Evolutionary conservation across 257 asterid genomes (phyloP), one percentile per base, ranked within the genome.

Genomic region (Penstemon eatonii): DNA sequence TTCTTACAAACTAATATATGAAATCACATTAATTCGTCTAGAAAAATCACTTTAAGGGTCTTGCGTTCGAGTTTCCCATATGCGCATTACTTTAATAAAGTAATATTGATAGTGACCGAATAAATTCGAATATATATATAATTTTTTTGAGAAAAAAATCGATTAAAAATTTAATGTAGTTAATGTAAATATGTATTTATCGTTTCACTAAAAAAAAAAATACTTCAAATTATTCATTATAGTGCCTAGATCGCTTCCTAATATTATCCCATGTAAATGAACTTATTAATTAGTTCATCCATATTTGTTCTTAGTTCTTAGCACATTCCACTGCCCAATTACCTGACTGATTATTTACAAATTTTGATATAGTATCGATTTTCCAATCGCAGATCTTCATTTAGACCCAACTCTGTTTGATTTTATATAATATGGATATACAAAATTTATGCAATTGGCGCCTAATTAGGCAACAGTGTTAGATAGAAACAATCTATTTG

Each of bases 401-500:
- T 58, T 5, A 59, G 75, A 73, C 70, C 77, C 51, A 58, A 13
- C 5, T 57, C 37, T 37, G 47, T 45, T 54, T 38, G 37, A 61
- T 72, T 38, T 61, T 68, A 12, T 8, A 47, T 33, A 1, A 15
- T 12, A 59, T 36, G 9, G 39, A 38, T 49, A 39, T 51, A 54
- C 44, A 57, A 44, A 3, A 54, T 63, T 12, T 40, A 56, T 7
- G 40, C 33, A 40, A 15, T 60, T 49, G 55, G 72, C 53, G 38
- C 57, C 62, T 47, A 51, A 57, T 40, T 58, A 10, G 46, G 15
- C 40, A 53, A 54, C 80, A 71, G 11, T 37, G 52, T 58, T 60
- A 71, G 74, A 71, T 71, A 71, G 77, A 71, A 60, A 76, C 62
- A 38, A 47, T 66, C 7, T 60, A 65, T 15, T 60, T 19, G 47